Percentiles rank a stretch among this genome's conserved stretches.
Evolutionary conservation across 2,329 filamentous ascomycete genomes (phyloP).

Genomic region (Alternaria panax): DNA sequence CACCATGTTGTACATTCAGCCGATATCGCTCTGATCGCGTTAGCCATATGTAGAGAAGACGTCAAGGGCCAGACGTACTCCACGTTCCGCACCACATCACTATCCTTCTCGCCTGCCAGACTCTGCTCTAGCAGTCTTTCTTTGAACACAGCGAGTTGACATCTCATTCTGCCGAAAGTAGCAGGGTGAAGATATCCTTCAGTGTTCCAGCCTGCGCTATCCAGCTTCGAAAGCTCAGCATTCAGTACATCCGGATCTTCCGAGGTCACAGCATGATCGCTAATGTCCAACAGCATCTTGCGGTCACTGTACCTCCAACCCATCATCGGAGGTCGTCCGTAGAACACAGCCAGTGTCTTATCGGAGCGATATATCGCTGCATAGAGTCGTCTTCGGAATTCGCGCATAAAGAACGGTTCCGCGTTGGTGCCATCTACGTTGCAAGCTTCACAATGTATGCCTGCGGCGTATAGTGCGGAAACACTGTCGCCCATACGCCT

Average conservation of each 20-base stretch:
- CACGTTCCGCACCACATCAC: constrained; percentile 38
- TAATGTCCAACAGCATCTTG: constrained; percentile 41
- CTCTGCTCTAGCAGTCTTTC: constrained; percentile 45
- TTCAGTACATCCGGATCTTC: constrained; percentile 37
- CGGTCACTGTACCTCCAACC: constrained; percentile 44
- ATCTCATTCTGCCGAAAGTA: constrained; percentile 39
- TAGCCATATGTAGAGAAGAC: background rate
- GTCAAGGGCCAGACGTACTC: constrained; percentile 27
- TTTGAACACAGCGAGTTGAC: constrained; percentile 37
- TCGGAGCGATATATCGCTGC: constrained; percentile 42
- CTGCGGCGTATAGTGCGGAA: constrained; percentile 39
- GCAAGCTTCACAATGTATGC: constrained; percentile 46
- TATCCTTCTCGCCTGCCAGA: constrained; percentile 41
- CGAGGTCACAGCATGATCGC: constrained; percentile 35
- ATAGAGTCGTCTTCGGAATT: constrained; percentile 41
- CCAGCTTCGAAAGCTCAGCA: constrained; percentile 36
- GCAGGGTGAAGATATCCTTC: constrained; percentile 36
- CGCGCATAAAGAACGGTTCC: constrained; percentile 43
- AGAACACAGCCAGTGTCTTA: constrained; percentile 46
- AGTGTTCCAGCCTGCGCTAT: constrained; percentile 43
- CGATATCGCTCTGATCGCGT: constrained; percentile 35
- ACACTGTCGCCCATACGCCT: constrained; percentile 42
- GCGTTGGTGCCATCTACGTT: constrained; percentile 26
- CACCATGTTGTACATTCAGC: constrained; percentile 37
- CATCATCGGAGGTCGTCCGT: constrained; percentile 48